Evolutionary conservation across 176 grass and related monocot genomes (phyloP).

Genomic region (Aegilops bicornis): DNA sequence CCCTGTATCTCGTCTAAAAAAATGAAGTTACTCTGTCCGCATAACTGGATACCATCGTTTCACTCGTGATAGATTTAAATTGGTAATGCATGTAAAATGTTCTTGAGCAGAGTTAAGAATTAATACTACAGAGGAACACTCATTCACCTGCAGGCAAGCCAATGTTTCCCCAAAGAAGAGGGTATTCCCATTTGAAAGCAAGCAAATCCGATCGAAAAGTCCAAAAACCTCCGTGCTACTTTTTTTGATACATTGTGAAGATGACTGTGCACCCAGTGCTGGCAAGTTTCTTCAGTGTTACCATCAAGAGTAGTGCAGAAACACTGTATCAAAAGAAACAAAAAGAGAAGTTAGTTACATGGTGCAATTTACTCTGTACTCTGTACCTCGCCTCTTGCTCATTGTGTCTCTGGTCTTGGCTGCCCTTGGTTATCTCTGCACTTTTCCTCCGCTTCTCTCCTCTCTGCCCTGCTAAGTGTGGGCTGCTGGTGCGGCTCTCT

Average conservation of each 20-base stretch:
- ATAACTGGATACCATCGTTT: not conserved
- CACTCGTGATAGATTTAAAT: not conserved
- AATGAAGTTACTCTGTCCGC: not conserved
- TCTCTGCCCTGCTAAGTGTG: too few relatives aligned
- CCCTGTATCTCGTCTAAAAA: not conserved
- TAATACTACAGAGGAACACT: not conserved
- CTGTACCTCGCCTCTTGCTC: too few relatives aligned
- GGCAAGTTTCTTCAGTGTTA: conserved; percentile 95
- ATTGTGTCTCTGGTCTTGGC: too few relatives aligned
- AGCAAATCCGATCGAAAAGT: conserved; percentile 93
- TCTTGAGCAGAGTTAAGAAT: not conserved
- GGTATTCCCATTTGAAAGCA: conserved; percentile 96
- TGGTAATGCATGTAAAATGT: not conserved
- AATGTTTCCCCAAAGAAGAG: conserved; percentile 96
- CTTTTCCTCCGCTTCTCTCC: too few relatives aligned
- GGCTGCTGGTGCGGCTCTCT: too few relatives aligned
- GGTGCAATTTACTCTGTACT: too few relatives aligned
- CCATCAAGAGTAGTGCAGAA: conserved; percentile 94
- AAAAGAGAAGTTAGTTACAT: not conserved
- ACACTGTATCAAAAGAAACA: conserved; percentile 56
- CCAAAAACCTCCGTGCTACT: conserved; percentile 99
- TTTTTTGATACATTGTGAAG: conserved; percentile 99
- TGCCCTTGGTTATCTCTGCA: too few relatives aligned
- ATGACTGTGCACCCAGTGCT: conserved; percentile 97
- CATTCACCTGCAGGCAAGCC: conserved; percentile 87